Conservation (phyloP, 257 asterid genomes). For the Oldenlandia corymbosa region DNA sequence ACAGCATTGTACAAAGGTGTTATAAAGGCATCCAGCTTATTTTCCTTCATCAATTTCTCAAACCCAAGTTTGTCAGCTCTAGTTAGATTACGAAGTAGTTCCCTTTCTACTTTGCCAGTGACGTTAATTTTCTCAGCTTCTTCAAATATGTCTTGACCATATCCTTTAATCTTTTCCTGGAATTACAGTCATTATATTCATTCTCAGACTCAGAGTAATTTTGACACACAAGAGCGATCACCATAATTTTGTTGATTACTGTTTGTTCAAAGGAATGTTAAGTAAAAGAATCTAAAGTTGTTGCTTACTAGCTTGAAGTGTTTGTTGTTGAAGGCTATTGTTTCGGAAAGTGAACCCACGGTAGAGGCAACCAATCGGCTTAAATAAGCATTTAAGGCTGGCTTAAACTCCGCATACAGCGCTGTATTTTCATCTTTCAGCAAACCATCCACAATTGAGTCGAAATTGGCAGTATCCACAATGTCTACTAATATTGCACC, state of each 20-base stretch:
- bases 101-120: constrained; percentile 22
- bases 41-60: constrained; percentile 26
- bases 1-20: constrained; percentile 10
- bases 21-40: constrained; percentile 39
- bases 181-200: not conserved
- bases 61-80: constrained; percentile 24
- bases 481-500: constrained; percentile 39
- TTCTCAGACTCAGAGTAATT: not conserved
- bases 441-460: constrained; percentile 8
- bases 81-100: constrained; percentile 20
- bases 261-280: too few species aligned
- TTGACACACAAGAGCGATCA: too few species aligned
- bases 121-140: constrained; percentile 41
- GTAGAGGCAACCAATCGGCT: constrained; percentile 32
- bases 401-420: constrained; percentile 35
- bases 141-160: constrained; percentile 33
- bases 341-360: constrained; percentile 35
- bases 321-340: constrained; percentile 35
- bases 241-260: too few species aligned
- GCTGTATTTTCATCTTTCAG: constrained; percentile 14
- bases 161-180: constrained; percentile 35
- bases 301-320: constrained; percentile 26
- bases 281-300: not conserved
- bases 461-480: constrained; percentile 25
- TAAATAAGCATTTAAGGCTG: constrained; percentile 33